Conservation (phyloP, 164 flowering plant species). For the Chloranthus sessilifolius region DNA sequence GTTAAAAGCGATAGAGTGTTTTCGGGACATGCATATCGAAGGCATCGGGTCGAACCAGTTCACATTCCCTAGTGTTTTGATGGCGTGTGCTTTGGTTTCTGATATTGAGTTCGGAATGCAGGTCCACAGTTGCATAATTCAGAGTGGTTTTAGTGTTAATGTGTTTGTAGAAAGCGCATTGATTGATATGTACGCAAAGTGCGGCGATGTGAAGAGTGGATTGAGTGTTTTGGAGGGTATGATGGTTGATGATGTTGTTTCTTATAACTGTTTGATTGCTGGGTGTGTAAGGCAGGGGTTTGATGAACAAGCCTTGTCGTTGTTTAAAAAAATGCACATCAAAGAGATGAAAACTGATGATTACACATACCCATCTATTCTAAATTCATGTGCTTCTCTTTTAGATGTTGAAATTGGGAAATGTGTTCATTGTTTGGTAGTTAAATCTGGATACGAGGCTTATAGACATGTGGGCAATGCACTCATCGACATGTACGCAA, state of each 20-base stretch:
- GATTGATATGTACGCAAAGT: conserved; percentile 81
- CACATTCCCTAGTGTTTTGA: conserved; percentile 69
- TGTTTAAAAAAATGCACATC: conserved; percentile 54
- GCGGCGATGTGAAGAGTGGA: conserved; percentile 54
- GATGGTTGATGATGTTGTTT: conserved; percentile 56
- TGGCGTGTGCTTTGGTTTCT: conserved; percentile 45
- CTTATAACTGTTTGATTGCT: conserved; percentile 84
- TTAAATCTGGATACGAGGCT: conserved; percentile 61
- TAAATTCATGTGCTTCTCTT: conserved; percentile 49
- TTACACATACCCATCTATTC: conserved; percentile 67
- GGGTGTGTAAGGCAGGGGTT: conserved; percentile 64
- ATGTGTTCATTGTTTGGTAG: conserved; percentile 53
- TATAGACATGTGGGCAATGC: conserved; percentile 60
- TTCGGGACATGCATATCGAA: conserved; percentile 44
- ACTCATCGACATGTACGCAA: conserved; percentile 83
- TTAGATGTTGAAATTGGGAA: conserved; percentile 32
- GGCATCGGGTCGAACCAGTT: conserved; percentile 62
- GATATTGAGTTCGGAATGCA: conserved; percentile 52
- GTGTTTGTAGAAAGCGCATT: conserved; percentile 66
- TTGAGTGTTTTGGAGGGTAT: conserved; percentile 36
- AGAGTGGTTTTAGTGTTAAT: conserved; percentile 53
- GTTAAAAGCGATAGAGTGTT: conserved; percentile 45
- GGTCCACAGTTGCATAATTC: conserved; percentile 61
- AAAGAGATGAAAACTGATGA: conserved; percentile 56
- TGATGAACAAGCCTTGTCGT: conserved; percentile 48